These are phyloP conservation scores for Didymosphaeria variabile DNA, from an alignment of 2,329 filamentous ascomycete genomes.

Conservation along the genomic window DNA sequence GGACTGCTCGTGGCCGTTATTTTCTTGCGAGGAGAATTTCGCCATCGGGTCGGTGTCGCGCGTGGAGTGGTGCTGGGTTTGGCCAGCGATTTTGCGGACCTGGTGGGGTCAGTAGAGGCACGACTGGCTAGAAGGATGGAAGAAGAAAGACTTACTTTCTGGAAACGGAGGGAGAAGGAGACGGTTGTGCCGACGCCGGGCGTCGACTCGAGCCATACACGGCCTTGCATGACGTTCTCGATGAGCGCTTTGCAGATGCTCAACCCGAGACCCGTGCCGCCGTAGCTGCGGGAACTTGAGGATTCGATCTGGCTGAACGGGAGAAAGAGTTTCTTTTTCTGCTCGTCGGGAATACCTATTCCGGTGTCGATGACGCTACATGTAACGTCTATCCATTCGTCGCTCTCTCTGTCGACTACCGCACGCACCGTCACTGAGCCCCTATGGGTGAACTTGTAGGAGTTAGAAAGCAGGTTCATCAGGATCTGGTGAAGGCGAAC, in stretches of 20 bases:
- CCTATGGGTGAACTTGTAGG: conserved; percentile 90
- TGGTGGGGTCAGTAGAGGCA: not conserved
- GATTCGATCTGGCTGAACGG: conserved; percentile 94
- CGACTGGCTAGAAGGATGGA: too few species aligned
- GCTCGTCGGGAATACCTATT: conserved; percentile 86
- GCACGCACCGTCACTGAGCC: conserved; percentile 87
- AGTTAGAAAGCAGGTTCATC: conserved; percentile 90
- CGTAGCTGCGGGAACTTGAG: conserved; percentile 89
- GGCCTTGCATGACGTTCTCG: conserved; percentile 88
- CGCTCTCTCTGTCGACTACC: conserved; percentile 74
- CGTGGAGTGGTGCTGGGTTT: conserved; percentile 39
- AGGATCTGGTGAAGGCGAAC: conserved; percentile 61
- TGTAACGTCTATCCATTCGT: conserved; percentile 75
- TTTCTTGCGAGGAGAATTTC: conserved; percentile 62
- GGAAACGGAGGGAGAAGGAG: conserved; percentile 85
- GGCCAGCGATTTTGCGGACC: conserved; percentile 65
- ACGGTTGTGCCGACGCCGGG: conserved; percentile 75
- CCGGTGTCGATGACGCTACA: conserved; percentile 91
- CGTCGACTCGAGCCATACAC: conserved; percentile 81
- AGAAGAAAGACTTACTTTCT: conserved; percentile 67
- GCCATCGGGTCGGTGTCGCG: conserved; percentile 64
- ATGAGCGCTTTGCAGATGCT: conserved; percentile 96
- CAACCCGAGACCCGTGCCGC: conserved; percentile 87
- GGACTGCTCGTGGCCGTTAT: conserved; percentile 54
- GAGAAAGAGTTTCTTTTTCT: conserved; percentile 85